Evolutionary conservation across 2,329 filamentous ascomycete genomes (phyloP), one percentile per base, ranked within the genome.

Genomic region (Aspergillus calidoustus): DNA sequence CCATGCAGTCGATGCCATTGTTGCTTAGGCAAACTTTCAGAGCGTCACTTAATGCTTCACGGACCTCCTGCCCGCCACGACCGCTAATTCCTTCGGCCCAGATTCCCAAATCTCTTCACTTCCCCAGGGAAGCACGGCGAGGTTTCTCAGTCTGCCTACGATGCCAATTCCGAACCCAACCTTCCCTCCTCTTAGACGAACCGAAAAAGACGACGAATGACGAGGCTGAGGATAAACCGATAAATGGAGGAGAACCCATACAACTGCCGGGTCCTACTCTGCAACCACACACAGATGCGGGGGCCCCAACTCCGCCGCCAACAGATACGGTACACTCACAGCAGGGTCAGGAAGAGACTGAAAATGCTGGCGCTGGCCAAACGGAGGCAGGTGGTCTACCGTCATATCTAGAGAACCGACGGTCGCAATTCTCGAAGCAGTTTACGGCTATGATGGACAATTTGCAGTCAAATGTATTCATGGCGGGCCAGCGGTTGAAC

Each of bases 401-500:
- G 7, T 78, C 75, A 0, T 74, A 75, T 60, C 28, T 76, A 53
- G 76, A 78, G 61, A 76, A 78, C 17, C 82, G 83, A 55, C 78
- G 87, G 74, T 88, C 85, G 67, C 77, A 85, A 53, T 66, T 86
- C 46, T 86, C 83, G 7, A 87, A 87, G 68, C 82, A 84, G 59
- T 87, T 95, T 74, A 87, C 86, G 52, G 78, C 84, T 60, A 81
- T 96, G 74, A 96, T 98, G 91, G 95, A 99, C 80, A 89, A 91
- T 66, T 76, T 97, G 22, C 92, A 98, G 74, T 87, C 89, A 34
- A 93, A 94, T 69, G 85, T 96, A 50, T 90, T 97, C 66, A 86
- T 90, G 55, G 93, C 93, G 4, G 92, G 92, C 2, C 91, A 95
- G 74, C 90, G 91, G 62, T 86, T 99, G 77, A 99, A 97, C 78